Evolutionary conservation across 495 filamentous ascomycete genomes (phyloP).

Genomic region (Aspergillus kassunensis): DNA sequence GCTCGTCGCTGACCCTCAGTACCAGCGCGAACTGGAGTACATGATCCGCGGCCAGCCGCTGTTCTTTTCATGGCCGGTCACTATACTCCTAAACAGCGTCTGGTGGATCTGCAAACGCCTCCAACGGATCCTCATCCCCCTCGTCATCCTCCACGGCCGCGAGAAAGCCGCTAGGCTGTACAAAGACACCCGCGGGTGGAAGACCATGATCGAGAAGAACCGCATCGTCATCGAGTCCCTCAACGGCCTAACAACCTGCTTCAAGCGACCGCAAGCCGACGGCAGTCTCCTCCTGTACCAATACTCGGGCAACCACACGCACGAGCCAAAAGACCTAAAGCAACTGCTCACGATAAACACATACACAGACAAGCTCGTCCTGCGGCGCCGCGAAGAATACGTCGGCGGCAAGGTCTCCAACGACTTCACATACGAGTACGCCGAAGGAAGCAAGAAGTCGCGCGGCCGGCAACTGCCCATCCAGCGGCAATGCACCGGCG

Average conservation of each 20-base stretch:
- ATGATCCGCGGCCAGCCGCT: constrained; percentile 28
- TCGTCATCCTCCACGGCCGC: constrained; percentile 46
- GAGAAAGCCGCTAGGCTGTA: constrained; percentile 38
- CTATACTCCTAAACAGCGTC: constrained; percentile 38
- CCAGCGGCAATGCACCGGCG: constrained; percentile 40
- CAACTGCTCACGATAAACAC: constrained; percentile 41
- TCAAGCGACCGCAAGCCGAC: constrained; percentile 31
- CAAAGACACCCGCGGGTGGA: constrained; percentile 44
- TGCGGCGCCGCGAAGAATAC: constrained; percentile 40
- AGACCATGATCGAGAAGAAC: constrained; percentile 38
- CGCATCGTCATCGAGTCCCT: constrained; percentile 39
- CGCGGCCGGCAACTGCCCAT: constrained; percentile 37
- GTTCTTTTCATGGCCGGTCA: constrained; percentile 31
- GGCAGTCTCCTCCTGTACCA: constrained; percentile 40
- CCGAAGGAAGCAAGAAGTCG: neutral
- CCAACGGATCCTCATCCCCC: constrained; percentile 34
- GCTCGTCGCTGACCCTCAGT: constrained; percentile 53
- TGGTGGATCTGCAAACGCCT: constrained; percentile 43
- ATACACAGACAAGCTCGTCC: constrained; percentile 45
- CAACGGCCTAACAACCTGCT: constrained; percentile 35
- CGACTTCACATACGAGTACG: constrained; percentile 50
- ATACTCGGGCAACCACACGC: constrained; percentile 39
- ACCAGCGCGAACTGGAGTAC: constrained; percentile 52
- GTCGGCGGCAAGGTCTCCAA: constrained; percentile 37
- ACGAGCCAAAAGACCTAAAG: constrained; percentile 34